phyloP scores from a whole-genome alignment of 2,329 filamentous ascomycete species.

The Aulographum hederae region DNA sequence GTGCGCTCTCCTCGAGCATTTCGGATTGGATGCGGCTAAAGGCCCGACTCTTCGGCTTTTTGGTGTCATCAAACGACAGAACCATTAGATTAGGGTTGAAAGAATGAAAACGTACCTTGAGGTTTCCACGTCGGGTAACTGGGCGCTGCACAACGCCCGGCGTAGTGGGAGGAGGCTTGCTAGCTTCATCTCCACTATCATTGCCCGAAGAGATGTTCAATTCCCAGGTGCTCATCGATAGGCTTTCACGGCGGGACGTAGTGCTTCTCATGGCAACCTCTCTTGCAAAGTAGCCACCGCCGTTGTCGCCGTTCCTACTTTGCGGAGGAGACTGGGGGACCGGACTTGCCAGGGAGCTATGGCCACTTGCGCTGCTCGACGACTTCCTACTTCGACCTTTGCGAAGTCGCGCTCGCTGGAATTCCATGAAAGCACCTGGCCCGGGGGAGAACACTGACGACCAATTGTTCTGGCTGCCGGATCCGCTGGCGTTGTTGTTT shows the following conservation, averaged over 20 bases:
- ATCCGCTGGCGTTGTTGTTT: constrained; percentile 17
- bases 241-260: constrained; percentile 59
- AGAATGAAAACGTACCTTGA: constrained; percentile 53
- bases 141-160: constrained; percentile 64
- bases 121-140: constrained; percentile 74
- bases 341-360: constrained; percentile 48
- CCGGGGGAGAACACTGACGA: constrained; percentile 28
- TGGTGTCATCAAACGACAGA: constrained; percentile 7
- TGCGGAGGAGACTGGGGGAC: constrained; percentile 64
- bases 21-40: constrained; percentile 88
- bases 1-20: constrained; percentile 70
- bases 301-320: constrained; percentile 33
- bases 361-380: constrained; percentile 48
- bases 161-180: constrained; percentile 29
- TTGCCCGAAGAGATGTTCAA: constrained; percentile 63
- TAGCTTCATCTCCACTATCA: constrained; percentile 56
- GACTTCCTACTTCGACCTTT: constrained; percentile 44
- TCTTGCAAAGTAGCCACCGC: constrained; percentile 34
- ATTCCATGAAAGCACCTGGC: constrained; percentile 43
- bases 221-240: constrained; percentile 80
- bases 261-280: constrained; percentile 28
- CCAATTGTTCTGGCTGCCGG: constrained; percentile 7
- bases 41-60: constrained; percentile 81
- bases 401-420: constrained; percentile 42
- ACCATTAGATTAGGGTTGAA: neutral